A percentile compares a stretch with the other conserved stretches of the same genome.
These are phyloP conservation scores for Flueggea neowawraea DNA, from an alignment of 441 rosid species.

Conservation along the genomic window DNA sequence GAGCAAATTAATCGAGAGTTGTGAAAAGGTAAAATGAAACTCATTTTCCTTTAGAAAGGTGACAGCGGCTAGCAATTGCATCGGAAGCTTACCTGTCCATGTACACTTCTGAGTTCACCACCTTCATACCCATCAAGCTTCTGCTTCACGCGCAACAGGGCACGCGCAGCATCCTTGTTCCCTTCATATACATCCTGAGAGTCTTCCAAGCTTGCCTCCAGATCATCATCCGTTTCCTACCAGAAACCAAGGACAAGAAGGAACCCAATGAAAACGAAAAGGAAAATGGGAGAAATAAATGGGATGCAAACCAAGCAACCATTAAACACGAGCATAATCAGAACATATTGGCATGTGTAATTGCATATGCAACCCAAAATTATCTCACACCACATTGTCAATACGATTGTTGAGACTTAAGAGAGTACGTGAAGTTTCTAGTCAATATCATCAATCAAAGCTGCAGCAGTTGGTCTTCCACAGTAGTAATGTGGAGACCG, in stretches of 20 bases:
- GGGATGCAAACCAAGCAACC: no score
- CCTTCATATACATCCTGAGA: conserved; percentile 77
- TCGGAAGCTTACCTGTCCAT: conserved; percentile 73
- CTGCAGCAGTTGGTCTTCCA: no score
- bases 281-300: background rate
- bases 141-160: conserved; percentile 92
- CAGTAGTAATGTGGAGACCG: no score
- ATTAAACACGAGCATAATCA: no score
- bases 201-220: conserved; percentile 67
- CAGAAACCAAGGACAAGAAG: conserved; percentile 1
- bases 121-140: conserved; percentile 98
- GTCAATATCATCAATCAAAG: no score
- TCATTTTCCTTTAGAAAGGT: background rate
- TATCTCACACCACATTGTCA: no score
- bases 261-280: background rate
- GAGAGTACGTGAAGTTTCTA: no score
- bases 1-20: no score
- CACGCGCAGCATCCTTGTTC: conserved; percentile 94
- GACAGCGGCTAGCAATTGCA: background rate
- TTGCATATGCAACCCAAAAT: no score
- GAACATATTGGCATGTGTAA: no score
- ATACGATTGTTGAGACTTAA: no score
- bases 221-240: conserved; percentile 75
- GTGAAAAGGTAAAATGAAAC: no score
- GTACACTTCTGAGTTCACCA: conserved; percentile 92